A percentile compares a stretch with the other conserved stretches of the same genome.
Evolutionary conservation across 371 early-diverging fungal species (phyloP).

Genomic region (Syncephalis plumigaleata): DNA sequence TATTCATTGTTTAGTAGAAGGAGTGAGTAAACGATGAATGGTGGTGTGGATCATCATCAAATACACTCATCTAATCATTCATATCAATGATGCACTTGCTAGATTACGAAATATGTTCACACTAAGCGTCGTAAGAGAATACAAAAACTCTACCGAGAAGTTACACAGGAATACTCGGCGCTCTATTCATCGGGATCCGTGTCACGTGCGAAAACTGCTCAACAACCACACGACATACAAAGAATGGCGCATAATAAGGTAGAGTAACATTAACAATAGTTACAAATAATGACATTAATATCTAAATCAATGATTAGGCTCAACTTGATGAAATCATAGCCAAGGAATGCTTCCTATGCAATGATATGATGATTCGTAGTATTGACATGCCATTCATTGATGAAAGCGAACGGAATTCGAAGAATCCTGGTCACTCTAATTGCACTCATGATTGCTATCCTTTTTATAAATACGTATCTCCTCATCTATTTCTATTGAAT

Average conservation of each 20-base stretch:
- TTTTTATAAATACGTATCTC: too few species aligned
- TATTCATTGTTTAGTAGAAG: constrained; percentile 62
- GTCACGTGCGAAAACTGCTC: not conserved
- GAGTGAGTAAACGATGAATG: constrained; percentile 17
- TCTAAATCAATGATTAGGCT: constrained; percentile 18
- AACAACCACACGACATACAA: not conserved
- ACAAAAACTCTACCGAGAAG: too few species aligned
- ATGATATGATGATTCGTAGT: constrained; percentile 71
- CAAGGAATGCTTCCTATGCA: constrained; percentile 71
- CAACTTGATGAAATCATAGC: constrained; percentile 70
- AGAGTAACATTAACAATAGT: not conserved
- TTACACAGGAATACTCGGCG: too few species aligned
- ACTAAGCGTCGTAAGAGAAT: too few species aligned
- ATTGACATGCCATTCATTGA: constrained; percentile 55
- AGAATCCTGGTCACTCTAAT: constrained; percentile 33
- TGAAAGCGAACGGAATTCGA: constrained; percentile 28
- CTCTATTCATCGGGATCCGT: not conserved
- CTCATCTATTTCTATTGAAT: too few species aligned
- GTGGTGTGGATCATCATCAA: too few species aligned
- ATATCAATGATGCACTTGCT: constrained; percentile 1
- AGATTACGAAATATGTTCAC: too few species aligned
- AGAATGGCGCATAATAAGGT: too few species aligned
- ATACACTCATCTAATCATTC: constrained; percentile 4
- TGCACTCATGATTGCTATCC: too few species aligned
- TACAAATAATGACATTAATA: not conserved